Evolutionary conservation across 2,329 filamentous ascomycete genomes (phyloP), one percentile per base, ranked within the genome.

Genomic region (Phialemonium atrogriseum): DNA sequence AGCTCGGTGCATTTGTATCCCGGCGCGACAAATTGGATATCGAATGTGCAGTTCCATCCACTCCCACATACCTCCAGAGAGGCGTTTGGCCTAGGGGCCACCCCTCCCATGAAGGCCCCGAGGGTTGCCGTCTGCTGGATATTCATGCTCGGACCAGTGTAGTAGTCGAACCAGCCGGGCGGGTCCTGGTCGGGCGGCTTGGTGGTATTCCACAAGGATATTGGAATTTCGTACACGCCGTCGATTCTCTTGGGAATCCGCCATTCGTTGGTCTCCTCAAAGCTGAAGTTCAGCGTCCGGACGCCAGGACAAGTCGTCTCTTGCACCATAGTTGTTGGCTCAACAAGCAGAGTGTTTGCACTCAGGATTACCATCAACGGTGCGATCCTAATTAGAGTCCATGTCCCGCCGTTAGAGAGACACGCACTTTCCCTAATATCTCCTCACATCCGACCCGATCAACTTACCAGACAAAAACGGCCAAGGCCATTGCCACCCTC

Each of bases 401-500:
- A n/a, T n/a, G n/a, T n/a, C n/a, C n/a, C n/a, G n/a, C n/a, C n/a
- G n/a, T n/a, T n/a, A n/a, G n/a, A n/a, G n/a, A n/a, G n/a, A n/a
- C n/a, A n/a, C n/a, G n/a, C n/a, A n/a, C n/a, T n/a, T n/a, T n/a
- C n/a, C n/a, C n/a, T n/a, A n/a, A n/a, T n/a, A n/a, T n/a, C n/a
- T n/a, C n/a, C n/a, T n/a, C n/a, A n/a, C n/a, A n/a, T n/a, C n/a
- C n/a, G n/a, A n/a, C n/a, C n/a, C n/a, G n/a, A n/a, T n/a, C n/a
- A n/a, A n/a, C 36, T 30, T 14, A 43, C 47, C 48, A 50, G 6
- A 45, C 44, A 28, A 49, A 49, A 2, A 42, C 27, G 11, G 44
- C 47, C 27, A 51, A 26, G 4, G 36, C 28, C 10, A 39, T 35
- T 2, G 47, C 74, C 68, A 32, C 74, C 71, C 25, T 72, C 58